Evolutionary conservation across 345 rosid species (phyloP).

Genomic region (Linum trigynum): DNA sequence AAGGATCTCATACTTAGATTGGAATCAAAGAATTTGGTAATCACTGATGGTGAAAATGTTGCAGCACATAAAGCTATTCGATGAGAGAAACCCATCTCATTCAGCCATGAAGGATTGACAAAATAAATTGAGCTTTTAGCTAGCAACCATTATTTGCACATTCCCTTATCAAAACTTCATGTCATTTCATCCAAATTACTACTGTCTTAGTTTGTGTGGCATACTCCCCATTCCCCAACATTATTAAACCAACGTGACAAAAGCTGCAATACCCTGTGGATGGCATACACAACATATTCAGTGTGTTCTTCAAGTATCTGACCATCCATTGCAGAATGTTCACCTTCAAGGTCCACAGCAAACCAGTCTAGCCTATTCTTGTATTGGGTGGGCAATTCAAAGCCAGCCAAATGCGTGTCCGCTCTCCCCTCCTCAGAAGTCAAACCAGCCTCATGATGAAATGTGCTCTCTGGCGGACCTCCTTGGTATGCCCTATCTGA

Average conservation of each 20-base stretch:
- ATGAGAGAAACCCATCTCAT: too few species aligned
- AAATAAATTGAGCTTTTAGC: too few species aligned
- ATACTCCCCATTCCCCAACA: neutral
- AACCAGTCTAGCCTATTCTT: slow-evolving; percentile 74
- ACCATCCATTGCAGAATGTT: slow-evolving; percentile 99
- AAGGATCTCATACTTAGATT: too few species aligned
- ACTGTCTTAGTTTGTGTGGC: neutral
- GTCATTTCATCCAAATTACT: neutral
- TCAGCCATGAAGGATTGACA: too few species aligned
- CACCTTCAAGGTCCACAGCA: slow-evolving; percentile 99
- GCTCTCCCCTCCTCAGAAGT: slow-evolving; percentile 41
- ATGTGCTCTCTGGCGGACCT: slow-evolving; percentile 68
- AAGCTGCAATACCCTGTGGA: slow-evolving; percentile 63
- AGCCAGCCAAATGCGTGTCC: slow-evolving; percentile 28
- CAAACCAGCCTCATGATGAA: slow-evolving; percentile 57
- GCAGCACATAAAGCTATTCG: neutral
- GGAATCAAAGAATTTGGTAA: too few species aligned
- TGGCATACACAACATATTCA: slow-evolving; percentile 96
- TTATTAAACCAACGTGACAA: slow-evolving; percentile 15
- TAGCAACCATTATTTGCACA: neutral
- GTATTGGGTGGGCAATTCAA: slow-evolving; percentile 57
- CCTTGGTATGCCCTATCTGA: slow-evolving; percentile 87
- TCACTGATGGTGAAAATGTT: neutral
- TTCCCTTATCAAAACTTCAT: neutral
- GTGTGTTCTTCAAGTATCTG: slow-evolving; percentile 91